Conservation (phyloP, 345 rosid genomes). For the Physaria fendleri region DNA sequence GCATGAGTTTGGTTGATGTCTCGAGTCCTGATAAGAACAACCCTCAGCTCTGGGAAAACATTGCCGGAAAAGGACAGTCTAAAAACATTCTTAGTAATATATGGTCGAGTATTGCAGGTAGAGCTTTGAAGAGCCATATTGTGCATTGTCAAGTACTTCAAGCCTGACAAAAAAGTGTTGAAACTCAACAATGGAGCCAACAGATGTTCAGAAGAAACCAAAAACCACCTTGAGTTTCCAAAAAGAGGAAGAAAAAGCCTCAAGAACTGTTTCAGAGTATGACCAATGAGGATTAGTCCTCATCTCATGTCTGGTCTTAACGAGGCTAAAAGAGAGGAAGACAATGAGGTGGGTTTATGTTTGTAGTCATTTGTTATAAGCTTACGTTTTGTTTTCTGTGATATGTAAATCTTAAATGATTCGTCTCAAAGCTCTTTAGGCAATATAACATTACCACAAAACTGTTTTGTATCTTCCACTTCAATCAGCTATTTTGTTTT, state of each 20-base stretch:
- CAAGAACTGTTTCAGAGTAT: neutral
- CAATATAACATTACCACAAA: neutral
- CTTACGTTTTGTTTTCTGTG: conserved; percentile 23
- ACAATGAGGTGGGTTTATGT: conserved; percentile 7
- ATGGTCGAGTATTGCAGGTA: conserved; percentile 92
- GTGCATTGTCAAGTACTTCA: conserved; percentile 96
- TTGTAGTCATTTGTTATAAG: neutral
- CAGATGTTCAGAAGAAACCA: conserved; percentile 7
- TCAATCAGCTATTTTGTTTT: conserved; percentile 13
- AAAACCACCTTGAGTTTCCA: conserved; percentile 6
- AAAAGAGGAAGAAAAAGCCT: neutral
- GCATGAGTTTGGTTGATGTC: conserved; percentile 88
- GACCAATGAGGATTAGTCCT: neutral
- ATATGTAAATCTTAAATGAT: conserved; percentile 33
- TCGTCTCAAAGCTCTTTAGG: conserved; percentile 24
- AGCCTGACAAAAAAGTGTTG: conserved; percentile 43
- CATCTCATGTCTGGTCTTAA: neutral
- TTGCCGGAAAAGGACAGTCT: conserved; percentile 71
- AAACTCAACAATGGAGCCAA: conserved; percentile 2
- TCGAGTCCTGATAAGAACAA: conserved; percentile 64
- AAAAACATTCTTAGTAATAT: conserved; percentile 69
- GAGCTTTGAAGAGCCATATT: conserved; percentile 80
- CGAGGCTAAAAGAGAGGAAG: conserved; percentile 19
- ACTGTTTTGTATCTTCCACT: neutral
- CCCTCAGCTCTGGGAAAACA: conserved; percentile 83